Base-by-base conservation (phyloP, 257 asterid genomes). In the Euphrasia confusa region DNA sequence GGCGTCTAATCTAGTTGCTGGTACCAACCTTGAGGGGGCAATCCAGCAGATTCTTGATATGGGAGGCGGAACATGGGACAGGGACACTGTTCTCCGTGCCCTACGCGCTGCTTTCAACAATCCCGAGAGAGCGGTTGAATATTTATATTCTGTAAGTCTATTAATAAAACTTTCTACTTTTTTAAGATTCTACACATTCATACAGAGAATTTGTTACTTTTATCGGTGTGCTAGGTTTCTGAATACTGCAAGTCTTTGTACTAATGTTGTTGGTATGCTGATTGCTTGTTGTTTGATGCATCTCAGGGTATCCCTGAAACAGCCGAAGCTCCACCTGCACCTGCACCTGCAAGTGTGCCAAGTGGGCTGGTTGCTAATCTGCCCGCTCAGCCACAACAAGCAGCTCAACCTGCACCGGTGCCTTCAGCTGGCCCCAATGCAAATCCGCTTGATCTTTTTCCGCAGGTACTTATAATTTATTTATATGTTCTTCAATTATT, bases 1-100 rank as follows among this genome's bases (percentile, higher is more conserved):
- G 5, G 90, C 94, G 63, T 80, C 92, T 21, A 83, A 71, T 77
- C 77, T 84, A 28, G 87, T 81, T 69, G 89, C 94, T 64, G 97
- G 89, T 7, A 87, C 47, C 75, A 87, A 76, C 71, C 87, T 89
- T 39, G 95, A 84, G 24, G 87, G 77, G 63, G 15, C 87, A 10
- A 68, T 89, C 71, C 95, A 82, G 77, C 90, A 87, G 81, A 83
- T 90, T 64, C 87, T 90, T 72, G 90, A 84, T 69, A 83, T 90
- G 89, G 97, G 97, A 48, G 97, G 95, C 27, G 97, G 97, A 53
- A 77, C 63, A 37, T 90, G 97, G 97, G 93, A 90, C 67, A 68
- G 95, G 69, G 95, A 84, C n/a, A 81, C 81, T 13, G 95, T 89
- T 71, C 80, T 86, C 55, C 84, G 91, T 56, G 95, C 97, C 27